Conservation (phyloP, 805 yeast genomes). For the Starmerella asiatica region DNA sequence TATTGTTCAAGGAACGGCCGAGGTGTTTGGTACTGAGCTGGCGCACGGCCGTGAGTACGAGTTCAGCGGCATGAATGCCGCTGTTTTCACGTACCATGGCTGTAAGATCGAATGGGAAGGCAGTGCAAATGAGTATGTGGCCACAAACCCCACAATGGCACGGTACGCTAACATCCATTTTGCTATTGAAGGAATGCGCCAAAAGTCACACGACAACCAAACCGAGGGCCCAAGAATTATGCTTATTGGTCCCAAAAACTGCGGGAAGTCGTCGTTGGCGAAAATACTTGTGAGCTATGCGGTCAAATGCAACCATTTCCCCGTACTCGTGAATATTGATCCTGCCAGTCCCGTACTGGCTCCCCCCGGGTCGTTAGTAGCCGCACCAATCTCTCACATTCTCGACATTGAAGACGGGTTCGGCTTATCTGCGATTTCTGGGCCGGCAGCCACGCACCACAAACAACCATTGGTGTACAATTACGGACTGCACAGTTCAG, state of each 20-base stretch:
- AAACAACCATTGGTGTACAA: conserved; percentile 78
- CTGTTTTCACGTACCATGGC: conserved; percentile 52
- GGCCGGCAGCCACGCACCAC: conserved; percentile 41
- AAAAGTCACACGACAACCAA: conserved; percentile 10
- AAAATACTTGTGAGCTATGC: conserved; percentile 67
- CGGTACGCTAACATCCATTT: conserved; percentile 58
- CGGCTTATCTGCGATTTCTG: conserved; percentile 61
- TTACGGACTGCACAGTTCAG: conserved; percentile 53
- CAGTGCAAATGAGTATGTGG: conserved; percentile 39
- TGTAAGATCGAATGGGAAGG: conserved; percentile 41
- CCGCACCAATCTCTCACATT: conserved; percentile 68
- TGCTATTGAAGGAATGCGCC: conserved; percentile 49
- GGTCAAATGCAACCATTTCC: conserved; percentile 50
- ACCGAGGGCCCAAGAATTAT: conserved; percentile 31
- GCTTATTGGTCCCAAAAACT: conserved; percentile 53
- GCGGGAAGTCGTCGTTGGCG: conserved; percentile 69
- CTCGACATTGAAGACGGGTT: conserved; percentile 66
- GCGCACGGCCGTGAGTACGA: conserved; percentile 52
- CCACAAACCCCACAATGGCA: conserved; percentile 58
- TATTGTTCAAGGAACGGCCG: conserved; percentile 60
- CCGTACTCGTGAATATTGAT: conserved; percentile 65
- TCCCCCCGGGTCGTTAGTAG: conserved; percentile 73
- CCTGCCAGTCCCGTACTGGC: conserved; percentile 59
- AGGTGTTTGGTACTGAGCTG: conserved; percentile 85
- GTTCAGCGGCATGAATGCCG: conserved; percentile 42